These are phyloP conservation scores for Talaromyces piceae DNA, from an alignment of 2,329 filamentous ascomycete genomes.

Conservation along the genomic window DNA sequence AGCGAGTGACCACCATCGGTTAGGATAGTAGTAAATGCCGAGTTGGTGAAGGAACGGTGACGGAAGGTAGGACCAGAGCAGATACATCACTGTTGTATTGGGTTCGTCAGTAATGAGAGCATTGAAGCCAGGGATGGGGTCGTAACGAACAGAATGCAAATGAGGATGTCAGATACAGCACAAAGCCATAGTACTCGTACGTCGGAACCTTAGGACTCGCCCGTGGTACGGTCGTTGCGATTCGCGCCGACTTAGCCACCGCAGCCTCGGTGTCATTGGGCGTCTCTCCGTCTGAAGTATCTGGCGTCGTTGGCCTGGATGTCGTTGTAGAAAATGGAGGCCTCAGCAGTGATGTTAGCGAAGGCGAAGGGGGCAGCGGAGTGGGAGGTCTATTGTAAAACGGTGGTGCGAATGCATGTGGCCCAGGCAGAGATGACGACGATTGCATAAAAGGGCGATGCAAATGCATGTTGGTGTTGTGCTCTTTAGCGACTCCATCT, in stretches of 20 bases:
- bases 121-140: not conserved
- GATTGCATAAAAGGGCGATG: conserved; percentile 35
- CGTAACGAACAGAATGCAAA: conserved; percentile 62
- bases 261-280: conserved; percentile 53
- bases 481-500: not conserved
- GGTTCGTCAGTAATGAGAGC: not conserved
- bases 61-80: conserved; percentile 83
- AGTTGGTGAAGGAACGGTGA: conserved; percentile 85
- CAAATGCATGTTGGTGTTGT: conserved; percentile 20
- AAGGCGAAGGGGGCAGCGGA: conserved; percentile 84
- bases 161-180: conserved; percentile 83
- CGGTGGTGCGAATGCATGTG: conserved; percentile 60
- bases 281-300: conserved; percentile 78
- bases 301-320: conserved; percentile 86
- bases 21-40: conserved; percentile 93
- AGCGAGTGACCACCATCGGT: conserved; percentile 95
- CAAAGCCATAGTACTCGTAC: conserved; percentile 99
- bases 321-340: conserved; percentile 58
- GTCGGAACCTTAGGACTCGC: conserved; percentile 93
- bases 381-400: conserved; percentile 98
- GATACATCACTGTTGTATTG: conserved; percentile 47
- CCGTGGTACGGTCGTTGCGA: conserved; percentile 62
- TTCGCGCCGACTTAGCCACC: conserved; percentile 53
- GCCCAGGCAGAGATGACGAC: conserved; percentile 33
- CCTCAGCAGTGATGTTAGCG: conserved; percentile 81